Evolutionary conservation across 2,329 filamentous ascomycete genomes (phyloP), one percentile per base, ranked within the genome.

Genomic region (Fusarium setosum): DNA sequence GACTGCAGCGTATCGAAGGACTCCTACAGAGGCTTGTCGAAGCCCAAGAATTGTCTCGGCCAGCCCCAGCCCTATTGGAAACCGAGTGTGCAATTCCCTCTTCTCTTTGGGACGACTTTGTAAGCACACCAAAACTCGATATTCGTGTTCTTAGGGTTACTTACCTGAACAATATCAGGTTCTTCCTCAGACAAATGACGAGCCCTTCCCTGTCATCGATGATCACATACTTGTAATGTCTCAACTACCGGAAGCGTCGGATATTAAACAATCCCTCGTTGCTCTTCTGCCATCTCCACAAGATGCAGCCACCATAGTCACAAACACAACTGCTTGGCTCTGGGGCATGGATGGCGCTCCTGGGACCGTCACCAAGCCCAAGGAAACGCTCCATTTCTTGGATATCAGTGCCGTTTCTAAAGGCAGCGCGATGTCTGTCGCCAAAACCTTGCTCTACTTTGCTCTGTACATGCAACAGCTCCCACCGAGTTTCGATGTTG

Each of bases 391-490:
- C 13, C 45, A 49, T n/a, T 54, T 61, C 20, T 42, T 59, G 2
- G 58, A 62, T 11, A 51, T 54, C 17, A 11, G 41, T 5, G 26
- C 42, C n/a, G 53, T 65, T 35, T 56, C 55, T 9, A 40, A 23
- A 26, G 62, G 59, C 26, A 62, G 55, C 40, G 37, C 55, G 4
- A 50, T 65, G 35, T 18, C 53, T 23, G 29, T 65, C n/a, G 62
- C 62, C 13, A 62, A 65, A 29, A 48, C 62, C 3, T 26, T 62
- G 10, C 32, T 65, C 1, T 15, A 59, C 3, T 59, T 59, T 38
- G 62, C 62, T 2, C 15, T 65, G 5, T 65, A 65, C 18, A 59
- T 65, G 47, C 62, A 65, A 15, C 62, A 65, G 15, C 55, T 65
- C 2, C 58, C 59, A 2, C 21, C 55, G 6, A 32, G 18, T 9